Conservation (phyloP, 352 stramenopile species). For the Pythium monospermum region DNA sequence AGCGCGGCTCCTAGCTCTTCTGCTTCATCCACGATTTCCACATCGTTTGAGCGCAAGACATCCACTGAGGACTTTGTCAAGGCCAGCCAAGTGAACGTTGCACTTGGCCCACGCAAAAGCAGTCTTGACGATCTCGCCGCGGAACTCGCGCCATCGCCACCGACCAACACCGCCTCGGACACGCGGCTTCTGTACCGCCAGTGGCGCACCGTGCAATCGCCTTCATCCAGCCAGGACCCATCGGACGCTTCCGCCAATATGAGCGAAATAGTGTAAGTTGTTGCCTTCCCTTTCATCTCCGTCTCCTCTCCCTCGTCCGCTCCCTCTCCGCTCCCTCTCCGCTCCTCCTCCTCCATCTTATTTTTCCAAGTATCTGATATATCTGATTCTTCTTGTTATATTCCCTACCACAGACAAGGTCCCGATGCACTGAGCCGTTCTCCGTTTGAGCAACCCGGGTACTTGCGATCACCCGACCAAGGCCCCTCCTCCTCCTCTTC, state of each 20-base stretch:
- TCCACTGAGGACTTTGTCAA: conserved; percentile 18
- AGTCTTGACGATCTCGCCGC: conserved; percentile 62
- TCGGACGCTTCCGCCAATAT: conserved; percentile 29
- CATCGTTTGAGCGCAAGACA: conserved; percentile 19
- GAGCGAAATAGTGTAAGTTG: conserved; percentile 62
- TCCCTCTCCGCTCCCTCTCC: too few species aligned
- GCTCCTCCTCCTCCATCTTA: too few species aligned
- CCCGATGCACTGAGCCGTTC: conserved; percentile 55
- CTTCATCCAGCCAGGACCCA: conserved; percentile 1
- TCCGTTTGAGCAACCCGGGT: conserved; percentile 43
- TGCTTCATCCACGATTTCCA: conserved; percentile 9
- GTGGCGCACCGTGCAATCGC: conserved; percentile 47
- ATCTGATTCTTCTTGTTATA: not conserved
- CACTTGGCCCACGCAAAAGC: conserved; percentile 33
- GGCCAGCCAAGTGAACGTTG: conserved; percentile 3
- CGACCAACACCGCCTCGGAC: conserved; percentile 50
- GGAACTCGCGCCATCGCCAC: conserved; percentile 39
- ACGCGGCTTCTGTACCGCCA: conserved; percentile 71
- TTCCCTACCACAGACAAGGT: conserved; percentile 19
- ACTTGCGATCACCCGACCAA: conserved; percentile 22
- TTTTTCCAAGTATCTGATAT: too few species aligned
- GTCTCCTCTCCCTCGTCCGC: too few species aligned
- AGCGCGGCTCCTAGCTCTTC: conserved; percentile 2
- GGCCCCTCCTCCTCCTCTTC: not conserved
- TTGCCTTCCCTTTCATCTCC: too few species aligned